Evolutionary conservation across 2,329 filamentous ascomycete species (phyloP), one percentile per base, ranked within the genome.

Genomic region (Rhinocladiella similis): DNA sequence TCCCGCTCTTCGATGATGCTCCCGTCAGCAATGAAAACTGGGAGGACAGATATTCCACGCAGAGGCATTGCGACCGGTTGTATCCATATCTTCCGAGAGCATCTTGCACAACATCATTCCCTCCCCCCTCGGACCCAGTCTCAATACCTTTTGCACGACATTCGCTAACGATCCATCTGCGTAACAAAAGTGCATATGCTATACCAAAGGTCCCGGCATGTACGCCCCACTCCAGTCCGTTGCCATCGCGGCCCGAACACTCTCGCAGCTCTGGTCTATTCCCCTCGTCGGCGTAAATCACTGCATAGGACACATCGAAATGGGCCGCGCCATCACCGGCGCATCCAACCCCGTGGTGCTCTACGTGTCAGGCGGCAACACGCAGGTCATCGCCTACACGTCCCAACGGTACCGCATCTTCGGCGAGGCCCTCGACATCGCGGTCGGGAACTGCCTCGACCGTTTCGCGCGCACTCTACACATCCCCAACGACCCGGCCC

Each of bases 271-370:
- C 14, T 99, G 94, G 94, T 81, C 79, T 51, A 91, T 90, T 73
- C 86, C 89, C n/a, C 79, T 99, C 36, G 87, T 99, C 2, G 93
- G 91, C 20, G 94, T 99, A 22, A 99, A 99, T 75, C 94, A 99
- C 75, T 99, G 94, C 73, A 90, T 99, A 47, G 94, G 94, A 42
- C 94, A 99, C 74, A 97, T 99, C 68, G 94, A 99, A 77, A 99
- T 99, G 94, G 94, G 94, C 29, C 83, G 94, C 49, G 83, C 89
- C 57, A 96, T 99, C 70, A 97, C 94, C 3, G 89, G 90, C 57
- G 91, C 94, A 14, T 77, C 83, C 20, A 93, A 99, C 74, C 94
- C 94, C 0, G 92, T 97, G 35, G 94, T 99, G 47, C 80, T 99
- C 38, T 99, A 99, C 74, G 94, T 97, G 39, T 91, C 86, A 19